Percentiles rank a stretch among this genome's conserved stretches.
These are phyloP conservation scores for Boletus vermiculosoides DNA, from an alignment of 768 basidiomycete species.

Conservation along the genomic window DNA sequence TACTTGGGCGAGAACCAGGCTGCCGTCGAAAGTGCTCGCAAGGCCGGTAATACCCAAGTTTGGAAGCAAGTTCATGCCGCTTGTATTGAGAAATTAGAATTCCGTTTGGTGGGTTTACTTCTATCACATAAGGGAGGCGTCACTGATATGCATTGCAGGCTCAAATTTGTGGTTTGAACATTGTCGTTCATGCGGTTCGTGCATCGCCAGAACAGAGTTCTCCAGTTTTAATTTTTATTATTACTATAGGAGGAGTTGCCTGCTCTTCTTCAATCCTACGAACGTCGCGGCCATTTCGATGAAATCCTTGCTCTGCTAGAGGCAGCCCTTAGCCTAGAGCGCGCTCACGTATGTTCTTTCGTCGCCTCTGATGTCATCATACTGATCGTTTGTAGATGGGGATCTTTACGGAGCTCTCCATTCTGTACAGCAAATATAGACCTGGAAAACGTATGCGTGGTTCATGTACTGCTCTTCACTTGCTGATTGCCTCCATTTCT, in stretches of 20 bases:
- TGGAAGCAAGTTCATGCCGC: conserved; percentile 99
- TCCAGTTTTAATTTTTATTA: conserved; percentile 3
- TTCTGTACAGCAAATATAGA: conserved; percentile 91
- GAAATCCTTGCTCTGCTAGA: conserved; percentile 91
- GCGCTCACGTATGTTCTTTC: conserved; percentile 69
- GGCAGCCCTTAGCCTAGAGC: conserved; percentile 92
- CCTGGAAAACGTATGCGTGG: conserved; percentile 80
- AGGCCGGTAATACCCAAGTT: conserved; percentile 99
- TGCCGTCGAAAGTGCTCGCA: conserved; percentile 98
- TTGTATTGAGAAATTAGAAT: conserved; percentile 96
- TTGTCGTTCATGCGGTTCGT: conserved; percentile 82
- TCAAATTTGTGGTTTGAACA: conserved; percentile 98
- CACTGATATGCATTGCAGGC: conserved; percentile 47
- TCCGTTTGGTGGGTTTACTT: conserved; percentile 65
- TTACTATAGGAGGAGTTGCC: conserved; percentile 67
- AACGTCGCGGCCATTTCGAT: conserved; percentile 89
- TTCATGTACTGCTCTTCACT: background rate
- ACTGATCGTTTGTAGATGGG: conserved; percentile 63
- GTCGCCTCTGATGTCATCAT: background rate
- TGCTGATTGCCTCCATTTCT: conserved; percentile 8
- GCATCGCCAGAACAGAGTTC: conserved; percentile 9
- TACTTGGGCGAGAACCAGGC: conserved; percentile 98
- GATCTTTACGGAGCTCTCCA: conserved; percentile 93
- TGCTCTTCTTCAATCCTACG: conserved; percentile 77
- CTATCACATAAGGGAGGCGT: background rate